Evolutionary conservation across 306 rosid species (phyloP).

Genomic region (Albizia julibrissin): DNA sequence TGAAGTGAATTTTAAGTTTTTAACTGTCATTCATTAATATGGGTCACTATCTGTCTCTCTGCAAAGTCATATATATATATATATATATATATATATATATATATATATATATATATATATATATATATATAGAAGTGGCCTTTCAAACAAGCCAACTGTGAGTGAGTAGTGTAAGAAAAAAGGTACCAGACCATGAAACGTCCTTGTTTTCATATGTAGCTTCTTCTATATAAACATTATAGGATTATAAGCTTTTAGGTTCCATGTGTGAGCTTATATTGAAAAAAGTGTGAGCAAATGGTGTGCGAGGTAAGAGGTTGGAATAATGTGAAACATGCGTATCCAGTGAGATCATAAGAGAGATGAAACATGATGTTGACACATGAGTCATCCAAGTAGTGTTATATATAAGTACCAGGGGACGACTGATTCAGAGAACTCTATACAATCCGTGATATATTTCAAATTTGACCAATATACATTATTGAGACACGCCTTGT

Average conservation of each 20-base stretch:
- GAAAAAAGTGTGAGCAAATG: slow-evolving; percentile 21
- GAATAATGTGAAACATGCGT: slow-evolving; percentile 56
- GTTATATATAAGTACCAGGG: slow-evolving; percentile 1
- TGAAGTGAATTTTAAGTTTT: not conserved
- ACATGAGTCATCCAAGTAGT: slow-evolving; percentile 56
- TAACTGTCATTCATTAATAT: not conserved
- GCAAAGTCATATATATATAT: not conserved
- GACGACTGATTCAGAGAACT: not conserved
- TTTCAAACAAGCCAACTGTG: slow-evolving; percentile 33
- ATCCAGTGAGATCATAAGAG: slow-evolving; percentile 59
- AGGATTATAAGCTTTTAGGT: not conserved
- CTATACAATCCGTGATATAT: not conserved
- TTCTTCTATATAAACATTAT: not conserved
- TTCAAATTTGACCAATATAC: not conserved
- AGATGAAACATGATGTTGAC: slow-evolving; percentile 62
- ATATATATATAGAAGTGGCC: slow-evolving; percentile 9
- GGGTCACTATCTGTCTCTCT: not conserved
- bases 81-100: not conserved
- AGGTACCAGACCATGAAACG: not conserved
- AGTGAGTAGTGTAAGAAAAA: not conserved
- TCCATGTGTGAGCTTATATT: slow-evolving; percentile 44
- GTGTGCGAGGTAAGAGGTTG: slow-evolving; percentile 26
- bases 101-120: not conserved
- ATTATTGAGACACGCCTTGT: not conserved
- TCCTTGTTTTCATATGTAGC: not conserved